These are phyloP conservation scores for Lepidium didymum DNA, from an alignment of 345 rosid genomes.

Conservation along the genomic window DNA sequence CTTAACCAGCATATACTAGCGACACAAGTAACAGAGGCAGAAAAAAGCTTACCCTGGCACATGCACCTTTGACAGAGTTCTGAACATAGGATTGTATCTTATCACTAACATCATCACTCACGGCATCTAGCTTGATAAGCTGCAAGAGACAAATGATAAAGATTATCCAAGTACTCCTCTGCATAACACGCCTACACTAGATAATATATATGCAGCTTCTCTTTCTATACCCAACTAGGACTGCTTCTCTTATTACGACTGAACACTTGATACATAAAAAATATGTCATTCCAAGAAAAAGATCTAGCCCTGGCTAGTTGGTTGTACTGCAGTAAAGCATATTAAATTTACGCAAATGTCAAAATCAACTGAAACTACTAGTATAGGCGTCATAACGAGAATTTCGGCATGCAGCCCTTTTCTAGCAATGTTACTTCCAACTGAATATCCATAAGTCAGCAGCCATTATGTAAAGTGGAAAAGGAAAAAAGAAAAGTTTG, in stretches of 20 bases:
- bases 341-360: not conserved
- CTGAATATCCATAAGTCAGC: conserved; percentile 1
- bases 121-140: conserved; percentile 41
- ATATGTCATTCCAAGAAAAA: not conserved
- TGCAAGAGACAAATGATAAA: conserved; percentile 27
- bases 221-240: conserved; percentile 2
- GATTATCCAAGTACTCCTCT: conserved; percentile 4
- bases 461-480: not conserved
- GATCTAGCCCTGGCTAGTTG: not conserved
- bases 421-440: not conserved
- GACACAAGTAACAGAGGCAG: conserved; percentile 4
- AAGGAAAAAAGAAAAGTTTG: not conserved
- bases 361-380: not conserved
- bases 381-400: not conserved
- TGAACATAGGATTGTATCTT: conserved; percentile 57
- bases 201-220: not conserved
- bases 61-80: conserved; percentile 66
- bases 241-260: not conserved
- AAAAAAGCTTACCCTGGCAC: conserved; percentile 49
- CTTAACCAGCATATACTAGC: not conserved
- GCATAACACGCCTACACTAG: not conserved
- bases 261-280: not conserved
- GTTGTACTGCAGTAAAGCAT: not conserved
- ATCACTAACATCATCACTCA: conserved; percentile 36
- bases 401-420: not conserved